Base-by-base conservation (phyloP, 2,329 filamentous ascomycete genomes). In the Diaporthe humulicola region DNA sequence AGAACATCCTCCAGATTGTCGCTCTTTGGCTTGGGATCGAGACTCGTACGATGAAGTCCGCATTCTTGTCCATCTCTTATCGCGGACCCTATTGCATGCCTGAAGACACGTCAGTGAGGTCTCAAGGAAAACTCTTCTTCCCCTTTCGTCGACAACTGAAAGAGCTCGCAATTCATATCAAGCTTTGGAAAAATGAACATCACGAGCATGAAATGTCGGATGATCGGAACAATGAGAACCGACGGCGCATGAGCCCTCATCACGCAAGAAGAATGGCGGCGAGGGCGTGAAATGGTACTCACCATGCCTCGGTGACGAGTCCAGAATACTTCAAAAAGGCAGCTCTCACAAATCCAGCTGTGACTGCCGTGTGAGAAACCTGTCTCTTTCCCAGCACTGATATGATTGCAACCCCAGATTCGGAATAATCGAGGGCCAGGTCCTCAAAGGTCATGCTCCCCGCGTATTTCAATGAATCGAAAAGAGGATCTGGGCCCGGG, bases 41-140 rank as follows among this genome's bases (percentile, higher is more conserved):
- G 81, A 48, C 83, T 85, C 76, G 90, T 87, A 17, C 87, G 85
- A 77, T 93, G 88, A 78, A 93, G 83, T 17, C 90, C 91, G 54
- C 92, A 87, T 77, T 92, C 90, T 79, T 92, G 90, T 0, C 90
- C 91, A 79, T 92, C 90, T 54, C 89, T 85, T 73, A 92, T 91
- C 0, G 89, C 87, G 30, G 86, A 85, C 1, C 89, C 88, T 40
- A 92, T 84, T 1, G 86, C 85, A 78, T 91, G 89, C 70, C 64
- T 69, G n/a, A 8, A 19, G 33, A 40, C 3, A 10, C 22, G 64
- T 69, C 4, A 69, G 33, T 54, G 17, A 15, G 28, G 0, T 15
- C 33, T 19, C 9, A 6, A 88, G n/a, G 15, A 28, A 40, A 33
- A 28, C 22, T 28, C 2, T 3, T 42, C 28, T 17, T 30, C 52